Percentiles rank a stretch among this genome's conserved stretches.
Conservation (phyloP, 169 alveolate species). For the Eimeria sp. region DNA sequence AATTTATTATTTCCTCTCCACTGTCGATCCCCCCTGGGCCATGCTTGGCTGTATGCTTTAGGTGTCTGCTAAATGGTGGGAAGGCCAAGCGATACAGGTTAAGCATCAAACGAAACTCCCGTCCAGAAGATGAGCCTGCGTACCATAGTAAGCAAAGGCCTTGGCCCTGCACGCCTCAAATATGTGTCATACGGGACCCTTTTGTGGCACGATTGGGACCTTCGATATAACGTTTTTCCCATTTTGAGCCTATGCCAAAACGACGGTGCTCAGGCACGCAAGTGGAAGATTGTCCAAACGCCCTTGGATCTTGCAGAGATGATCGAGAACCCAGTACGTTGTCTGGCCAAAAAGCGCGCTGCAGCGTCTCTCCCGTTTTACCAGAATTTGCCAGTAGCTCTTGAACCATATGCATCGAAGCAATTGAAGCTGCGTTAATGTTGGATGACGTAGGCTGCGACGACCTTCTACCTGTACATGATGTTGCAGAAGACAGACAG, state of each 20-base stretch:
- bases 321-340: constrained; percentile 67
- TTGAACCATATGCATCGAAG: not conserved
- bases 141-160: constrained; percentile 24
- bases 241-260: not conserved
- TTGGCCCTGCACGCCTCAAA: not conserved
- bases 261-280: constrained; percentile 39
- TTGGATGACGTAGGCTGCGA: constrained; percentile 54
- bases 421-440: not conserved
- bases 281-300: constrained; percentile 37
- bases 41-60: not conserved
- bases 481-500: not conserved
- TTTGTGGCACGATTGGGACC: not conserved
- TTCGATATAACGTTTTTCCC: not conserved
- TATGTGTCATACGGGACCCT: not conserved
- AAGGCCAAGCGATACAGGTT: constrained; percentile 27
- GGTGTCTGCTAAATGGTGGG: constrained; percentile 45
- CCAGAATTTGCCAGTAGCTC: not conserved
- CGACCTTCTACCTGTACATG: constrained; percentile 43
- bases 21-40: not conserved
- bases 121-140: not conserved
- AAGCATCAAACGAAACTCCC: not conserved
- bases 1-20: not conserved
- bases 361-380: not conserved
- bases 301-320: constrained; percentile 41
- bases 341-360: not conserved